Evolutionary conservation across 495 filamentous ascomycete species (phyloP), one percentile per base, ranked within the genome.

Genomic region (Penicillium flavigenum): DNA sequence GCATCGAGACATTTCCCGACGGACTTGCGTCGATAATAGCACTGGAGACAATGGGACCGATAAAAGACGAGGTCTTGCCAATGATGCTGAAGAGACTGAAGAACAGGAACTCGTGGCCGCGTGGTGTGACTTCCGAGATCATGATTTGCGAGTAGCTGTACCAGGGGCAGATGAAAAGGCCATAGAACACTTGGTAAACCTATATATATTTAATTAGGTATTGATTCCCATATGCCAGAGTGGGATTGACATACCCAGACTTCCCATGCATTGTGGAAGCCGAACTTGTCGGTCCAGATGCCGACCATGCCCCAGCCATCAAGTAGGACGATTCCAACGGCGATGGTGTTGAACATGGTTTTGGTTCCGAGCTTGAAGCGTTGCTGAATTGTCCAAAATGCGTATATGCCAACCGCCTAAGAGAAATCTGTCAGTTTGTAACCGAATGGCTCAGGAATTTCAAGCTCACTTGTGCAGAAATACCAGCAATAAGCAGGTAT

Each of bases 241-340:
- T 5, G 16, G 5, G n/a, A 16, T 32, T 6, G 39, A 54, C 65
- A 47, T 41, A 83, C 67, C 81, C 81, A 86, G 47, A 86, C 74
- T 69, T 87, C 84, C 82, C 81, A 87, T 7, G 75, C 66, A 51
- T 84, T 71, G 60, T 86, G 82, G 63, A 85, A 87, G 9, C 84
- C 84, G 62, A 87, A 86, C 6, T 56, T 67, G 41, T 80, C 54
- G 2, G 83, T 86, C 83, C 83, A 86, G 60, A 84, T 85, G 9
- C 84, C 84, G 47, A 86, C 81, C 82, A 86, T 86, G 47, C 84
- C 84, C 84, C 84, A 87, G 46, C 75, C 78, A 59, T 86, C 82
- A 4, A 86, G 77, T 5, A 86, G 57, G 27, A 86, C 75, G 56
- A 86, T 86, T 14, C 69, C 70, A 22, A 83, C 60, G 36, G 80